Conservation (phyloP, 2,329 filamentous ascomycete species). For the Gremmenia infestans region DNA sequence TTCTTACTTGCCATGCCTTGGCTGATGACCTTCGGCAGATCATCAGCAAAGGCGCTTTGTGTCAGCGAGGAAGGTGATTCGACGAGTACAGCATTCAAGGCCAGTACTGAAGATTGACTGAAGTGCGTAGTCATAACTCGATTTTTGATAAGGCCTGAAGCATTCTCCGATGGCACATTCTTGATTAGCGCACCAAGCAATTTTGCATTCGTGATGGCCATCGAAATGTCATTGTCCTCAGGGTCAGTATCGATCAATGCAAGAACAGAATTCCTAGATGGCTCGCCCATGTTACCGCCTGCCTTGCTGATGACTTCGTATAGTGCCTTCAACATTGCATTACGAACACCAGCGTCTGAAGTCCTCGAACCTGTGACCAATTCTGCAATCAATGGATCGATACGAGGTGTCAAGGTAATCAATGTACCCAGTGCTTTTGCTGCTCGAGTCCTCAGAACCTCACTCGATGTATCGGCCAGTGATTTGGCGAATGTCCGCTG, state of each 20-base stretch:
- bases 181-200: conserved; percentile 86
- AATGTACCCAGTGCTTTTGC: conserved; percentile 91
- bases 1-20: conserved; percentile 74
- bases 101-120: conserved; percentile 74
- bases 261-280: conserved; percentile 80
- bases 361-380: conserved; percentile 96
- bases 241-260: conserved; percentile 81
- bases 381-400: conserved; percentile 89
- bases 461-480: conserved; percentile 87
- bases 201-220: conserved; percentile 86
- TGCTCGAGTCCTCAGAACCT: conserved; percentile 78
- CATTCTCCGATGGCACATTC: conserved; percentile 71
- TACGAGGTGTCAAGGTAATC: conserved; percentile 90
- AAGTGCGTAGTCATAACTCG: conserved; percentile 75
- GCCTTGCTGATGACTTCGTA: conserved; percentile 97
- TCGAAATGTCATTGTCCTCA: conserved; percentile 68
- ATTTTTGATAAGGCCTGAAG: conserved; percentile 55
- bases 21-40: conserved; percentile 71
- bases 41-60: conserved; percentile 61
- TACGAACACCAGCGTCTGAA: conserved; percentile 76
- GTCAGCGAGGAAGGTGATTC: conserved; percentile 71
- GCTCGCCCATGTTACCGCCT: conserved; percentile 89
- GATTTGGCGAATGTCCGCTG: conserved; percentile 97
- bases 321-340: conserved; percentile 93
- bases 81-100: conserved; percentile 81